Percentiles rank a stretch among this genome's conserved stretches.
These are phyloP conservation scores for Pythium guiyangense DNA, from an alignment of 352 stramenopile genomes.

Conservation along the genomic window DNA sequence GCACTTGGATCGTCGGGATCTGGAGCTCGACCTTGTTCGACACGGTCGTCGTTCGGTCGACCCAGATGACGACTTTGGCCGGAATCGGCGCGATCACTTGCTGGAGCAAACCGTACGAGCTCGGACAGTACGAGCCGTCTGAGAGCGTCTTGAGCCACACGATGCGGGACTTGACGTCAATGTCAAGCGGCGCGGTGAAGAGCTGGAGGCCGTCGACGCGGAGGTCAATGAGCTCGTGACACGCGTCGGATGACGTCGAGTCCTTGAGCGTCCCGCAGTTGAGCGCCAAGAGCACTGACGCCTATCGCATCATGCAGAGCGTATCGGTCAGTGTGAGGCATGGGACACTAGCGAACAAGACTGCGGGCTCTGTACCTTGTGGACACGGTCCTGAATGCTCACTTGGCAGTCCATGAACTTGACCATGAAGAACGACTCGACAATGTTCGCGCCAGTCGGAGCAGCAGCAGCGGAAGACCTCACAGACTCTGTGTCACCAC, in stretches of 20 bases:
- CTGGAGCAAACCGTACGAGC: constrained; percentile 50
- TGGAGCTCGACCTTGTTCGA: constrained; percentile 46
- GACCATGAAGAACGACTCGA: constrained; percentile 59
- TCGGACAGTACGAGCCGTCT: constrained; percentile 58
- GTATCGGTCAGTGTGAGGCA: neutral
- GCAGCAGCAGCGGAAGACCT: neutral
- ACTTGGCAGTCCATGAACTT: constrained; percentile 81
- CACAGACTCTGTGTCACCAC: neutral
- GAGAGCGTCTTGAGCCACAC: constrained; percentile 61
- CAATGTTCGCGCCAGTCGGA: constrained; percentile 13
- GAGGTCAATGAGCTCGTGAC: constrained; percentile 51
- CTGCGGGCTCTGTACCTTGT: constrained; percentile 33
- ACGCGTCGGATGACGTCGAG: constrained; percentile 41
- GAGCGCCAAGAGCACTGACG: constrained; percentile 58
- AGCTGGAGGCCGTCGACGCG: constrained; percentile 59
- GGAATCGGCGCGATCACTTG: constrained; percentile 71
- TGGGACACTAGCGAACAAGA: neutral
- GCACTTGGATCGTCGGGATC: constrained; percentile 54
- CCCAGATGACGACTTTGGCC: constrained; percentile 43
- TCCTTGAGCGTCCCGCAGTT: constrained; percentile 54
- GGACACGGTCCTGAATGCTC: constrained; percentile 51
- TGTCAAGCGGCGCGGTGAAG: constrained; percentile 65
- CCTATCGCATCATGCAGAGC: constrained; percentile 14
- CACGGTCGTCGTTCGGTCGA: constrained; percentile 33
- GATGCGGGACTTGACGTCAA: constrained; percentile 63